phyloP scores from a whole-genome alignment of 192 early-diverging fungal species.

The Kappamyces sp. region DNA sequence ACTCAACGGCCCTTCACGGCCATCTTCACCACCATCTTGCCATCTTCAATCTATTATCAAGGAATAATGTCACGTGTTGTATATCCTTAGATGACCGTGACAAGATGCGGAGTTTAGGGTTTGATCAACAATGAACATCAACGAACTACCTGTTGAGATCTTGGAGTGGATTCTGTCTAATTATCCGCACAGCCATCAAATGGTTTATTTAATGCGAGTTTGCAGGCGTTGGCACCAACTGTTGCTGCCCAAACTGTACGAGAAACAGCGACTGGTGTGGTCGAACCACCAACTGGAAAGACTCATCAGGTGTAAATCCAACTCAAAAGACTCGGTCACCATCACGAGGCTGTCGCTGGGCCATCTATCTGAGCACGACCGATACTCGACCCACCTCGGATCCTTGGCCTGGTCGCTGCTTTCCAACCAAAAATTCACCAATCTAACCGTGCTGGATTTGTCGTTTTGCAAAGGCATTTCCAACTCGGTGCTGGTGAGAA shows the following conservation, averaged over 20 bases:
- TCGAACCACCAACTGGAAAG: background rate
- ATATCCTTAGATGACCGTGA: no score
- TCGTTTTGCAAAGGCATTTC: conserved; percentile 15
- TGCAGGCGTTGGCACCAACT: no score
- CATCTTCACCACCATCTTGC: background rate
- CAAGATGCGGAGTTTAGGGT: no score
- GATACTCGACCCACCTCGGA: background rate
- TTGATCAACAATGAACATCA: no score
- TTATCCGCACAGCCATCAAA: no score
- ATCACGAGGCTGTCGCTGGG: background rate
- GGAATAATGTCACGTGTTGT: no score
- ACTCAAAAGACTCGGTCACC: background rate
- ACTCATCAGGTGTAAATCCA: background rate
- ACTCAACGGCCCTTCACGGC: background rate
- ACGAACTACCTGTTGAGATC: no score
- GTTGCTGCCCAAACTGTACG: no score
- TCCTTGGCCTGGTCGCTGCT: background rate
- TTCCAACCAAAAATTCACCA: background rate
- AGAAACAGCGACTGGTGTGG: background rate
- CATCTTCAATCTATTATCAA: background rate
- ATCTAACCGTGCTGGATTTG: conserved; percentile 1
- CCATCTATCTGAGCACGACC: background rate
- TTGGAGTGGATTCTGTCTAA: no score
- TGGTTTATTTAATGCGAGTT: no score
- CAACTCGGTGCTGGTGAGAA: conserved; percentile 2